phyloP scores from a whole-genome alignment of 78 protist genomes.

The Dictyostelium citrinum region DNA sequence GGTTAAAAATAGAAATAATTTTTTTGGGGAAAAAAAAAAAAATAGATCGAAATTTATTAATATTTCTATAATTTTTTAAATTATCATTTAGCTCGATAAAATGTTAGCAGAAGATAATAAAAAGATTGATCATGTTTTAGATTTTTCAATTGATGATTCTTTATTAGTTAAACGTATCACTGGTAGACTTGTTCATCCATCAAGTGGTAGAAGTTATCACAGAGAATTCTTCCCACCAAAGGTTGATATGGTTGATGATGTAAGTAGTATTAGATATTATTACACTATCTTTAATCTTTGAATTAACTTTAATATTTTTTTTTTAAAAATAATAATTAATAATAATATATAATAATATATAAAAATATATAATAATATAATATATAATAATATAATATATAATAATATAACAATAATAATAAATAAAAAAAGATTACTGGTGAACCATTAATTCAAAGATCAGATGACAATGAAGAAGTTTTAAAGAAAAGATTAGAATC shows the following conservation, averaged over 20 bases:
- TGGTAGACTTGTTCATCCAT: conserved; percentile 94
- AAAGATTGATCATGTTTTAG: conserved; percentile 83
- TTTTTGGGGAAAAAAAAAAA: neutral
- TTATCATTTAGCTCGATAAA: conserved; percentile 83
- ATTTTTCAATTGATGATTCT: conserved; percentile 88
- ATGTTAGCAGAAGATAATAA: conserved; percentile 76
- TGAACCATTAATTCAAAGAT: conserved; percentile 94
- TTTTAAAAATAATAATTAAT: no score
- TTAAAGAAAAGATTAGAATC: conserved; percentile 69
- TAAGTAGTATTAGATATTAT: no score
- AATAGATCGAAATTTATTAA: neutral
- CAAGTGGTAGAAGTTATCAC: conserved; percentile 94
- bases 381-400: no score
- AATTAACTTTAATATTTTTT: no score
- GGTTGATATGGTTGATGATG: conserved; percentile 85
- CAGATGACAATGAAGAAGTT: conserved; percentile 93
- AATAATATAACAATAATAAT: no score
- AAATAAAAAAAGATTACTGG: conserved; percentile 89
- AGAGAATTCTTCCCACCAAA: conserved; percentile 94
- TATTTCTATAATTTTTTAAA: neutral
- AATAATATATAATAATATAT: no score
- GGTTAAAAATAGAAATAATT: neutral
- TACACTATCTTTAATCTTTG: no score
- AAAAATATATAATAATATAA: no score
- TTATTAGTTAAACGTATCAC: conserved; percentile 91